These are phyloP conservation scores for Pluteus cervinus DNA, from an alignment of 768 basidiomycete species.

Conservation along the genomic window DNA sequence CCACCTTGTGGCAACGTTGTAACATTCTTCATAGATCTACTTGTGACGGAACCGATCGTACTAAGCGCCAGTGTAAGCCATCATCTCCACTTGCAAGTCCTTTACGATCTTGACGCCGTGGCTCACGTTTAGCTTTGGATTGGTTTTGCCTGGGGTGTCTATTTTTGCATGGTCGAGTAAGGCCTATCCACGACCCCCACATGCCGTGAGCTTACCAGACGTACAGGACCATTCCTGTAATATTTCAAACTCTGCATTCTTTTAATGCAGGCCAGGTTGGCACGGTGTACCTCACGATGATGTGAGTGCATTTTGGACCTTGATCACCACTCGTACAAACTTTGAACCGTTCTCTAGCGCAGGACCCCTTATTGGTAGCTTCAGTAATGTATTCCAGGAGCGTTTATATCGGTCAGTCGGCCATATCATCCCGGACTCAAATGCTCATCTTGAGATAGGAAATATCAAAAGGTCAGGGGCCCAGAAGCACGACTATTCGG, in stretches of 20 bases:
- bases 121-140: slow-evolving; percentile 49
- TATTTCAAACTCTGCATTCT: slow-evolving; percentile 49
- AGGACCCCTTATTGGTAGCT: slow-evolving; percentile 46
- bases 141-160: slow-evolving; percentile 71
- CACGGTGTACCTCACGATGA: slow-evolving; percentile 50
- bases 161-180: no score
- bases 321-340: no score
- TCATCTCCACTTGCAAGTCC: no score
- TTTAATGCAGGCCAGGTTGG: slow-evolving; percentile 60
- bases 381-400: slow-evolving; percentile 42
- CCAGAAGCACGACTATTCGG: slow-evolving; percentile 58
- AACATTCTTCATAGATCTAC: slow-evolving; percentile 37
- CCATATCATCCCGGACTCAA: no score
- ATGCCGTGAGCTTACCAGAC: neutral
- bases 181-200: slow-evolving; percentile 9
- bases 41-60: slow-evolving; percentile 72
- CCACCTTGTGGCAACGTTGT: neutral
- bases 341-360: no score
- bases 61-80: slow-evolving; percentile 62
- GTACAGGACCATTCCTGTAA: slow-evolving; percentile 49
- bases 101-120: slow-evolving; percentile 1
- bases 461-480: slow-evolving; percentile 26
- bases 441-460: slow-evolving; percentile 14
- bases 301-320: slow-evolving; percentile 26
- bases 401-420: slow-evolving; percentile 46